These are phyloP conservation scores for Fraxinus cuspidata DNA, from an alignment of 257 asterid species.

Conservation along the genomic window DNA sequence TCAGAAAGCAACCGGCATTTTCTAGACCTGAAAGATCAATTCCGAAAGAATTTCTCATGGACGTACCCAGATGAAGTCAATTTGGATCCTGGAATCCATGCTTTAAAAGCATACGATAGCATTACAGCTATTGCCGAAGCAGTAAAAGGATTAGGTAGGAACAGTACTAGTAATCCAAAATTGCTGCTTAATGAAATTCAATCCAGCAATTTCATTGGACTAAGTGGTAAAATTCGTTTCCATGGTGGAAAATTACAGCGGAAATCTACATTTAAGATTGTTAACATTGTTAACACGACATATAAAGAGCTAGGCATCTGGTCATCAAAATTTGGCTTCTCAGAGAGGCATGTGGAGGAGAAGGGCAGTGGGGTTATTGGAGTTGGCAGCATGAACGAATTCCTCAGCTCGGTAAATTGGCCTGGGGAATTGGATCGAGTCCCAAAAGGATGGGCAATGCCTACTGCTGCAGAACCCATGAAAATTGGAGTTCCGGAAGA, in stretches of 20 bases:
- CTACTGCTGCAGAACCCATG: constrained; percentile 34
- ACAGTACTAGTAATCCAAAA: constrained; percentile 12
- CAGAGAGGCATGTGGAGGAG: not conserved
- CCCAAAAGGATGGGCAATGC: constrained; percentile 55
- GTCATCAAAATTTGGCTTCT: constrained; percentile 37
- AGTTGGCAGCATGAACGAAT: not conserved
- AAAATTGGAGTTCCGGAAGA: constrained; percentile 43
- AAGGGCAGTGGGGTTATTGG: constrained; percentile 4
- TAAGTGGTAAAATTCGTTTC: constrained; percentile 39
- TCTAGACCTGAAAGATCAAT: constrained; percentile 28
- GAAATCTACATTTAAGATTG: constrained; percentile 28
- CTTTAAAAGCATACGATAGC: constrained; percentile 48
- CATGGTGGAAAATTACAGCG: constrained; percentile 18
- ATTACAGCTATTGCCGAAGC: constrained; percentile 31
- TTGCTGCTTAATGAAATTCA: constrained; percentile 22
- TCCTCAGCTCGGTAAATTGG: constrained; percentile 33
- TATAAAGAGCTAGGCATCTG: constrained; percentile 40
- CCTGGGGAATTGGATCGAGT: constrained; percentile 41
- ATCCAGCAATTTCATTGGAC: constrained; percentile 38
- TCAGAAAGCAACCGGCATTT: constrained; percentile 23
- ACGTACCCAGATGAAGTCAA: constrained; percentile 36
- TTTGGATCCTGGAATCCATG: constrained; percentile 39
- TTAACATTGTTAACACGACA: constrained; percentile 38
- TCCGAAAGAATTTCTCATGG: constrained; percentile 18
- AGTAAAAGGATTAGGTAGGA: constrained; percentile 6